Conservation (phyloP, 2,329 filamentous ascomycete genomes). For the Hypoxylon sp. region DNA sequence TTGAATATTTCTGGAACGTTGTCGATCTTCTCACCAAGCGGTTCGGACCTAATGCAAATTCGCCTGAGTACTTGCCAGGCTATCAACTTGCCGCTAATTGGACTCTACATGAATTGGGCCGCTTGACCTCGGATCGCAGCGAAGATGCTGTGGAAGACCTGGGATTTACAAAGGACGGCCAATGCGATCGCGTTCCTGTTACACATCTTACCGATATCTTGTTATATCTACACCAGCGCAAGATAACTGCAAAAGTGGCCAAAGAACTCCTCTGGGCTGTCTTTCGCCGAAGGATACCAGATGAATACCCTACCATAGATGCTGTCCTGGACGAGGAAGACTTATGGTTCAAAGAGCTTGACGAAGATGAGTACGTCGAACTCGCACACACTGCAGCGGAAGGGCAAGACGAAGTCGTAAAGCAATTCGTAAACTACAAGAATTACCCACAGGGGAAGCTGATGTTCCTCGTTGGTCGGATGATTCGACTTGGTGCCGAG, state of each 20-base stretch:
- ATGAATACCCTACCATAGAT: slow-evolving; percentile 55
- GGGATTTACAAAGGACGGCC: slow-evolving; percentile 60
- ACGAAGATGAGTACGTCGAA: slow-evolving; percentile 60
- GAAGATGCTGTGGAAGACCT: slow-evolving; percentile 51
- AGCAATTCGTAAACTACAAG: slow-evolving; percentile 60
- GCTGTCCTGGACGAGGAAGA: slow-evolving; percentile 61
- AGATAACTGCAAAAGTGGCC: slow-evolving; percentile 69
- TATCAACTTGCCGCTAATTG: slow-evolving; percentile 70
- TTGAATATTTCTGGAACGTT: slow-evolving; percentile 85
- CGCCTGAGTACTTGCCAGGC: slow-evolving; percentile 50
- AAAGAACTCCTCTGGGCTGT: slow-evolving; percentile 69
- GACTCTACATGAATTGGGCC: slow-evolving; percentile 82
- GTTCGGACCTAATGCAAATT: slow-evolving; percentile 39
- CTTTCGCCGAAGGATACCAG: slow-evolving; percentile 62
- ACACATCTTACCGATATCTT: slow-evolving; percentile 65
- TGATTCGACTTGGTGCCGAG: slow-evolving; percentile 67
- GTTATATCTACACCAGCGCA: slow-evolving; percentile 60
- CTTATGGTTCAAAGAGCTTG: slow-evolving; percentile 69
- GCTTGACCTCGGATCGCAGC: slow-evolving; percentile 67
- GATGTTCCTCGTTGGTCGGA: slow-evolving; percentile 71
- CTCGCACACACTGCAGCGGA: slow-evolving; percentile 61
- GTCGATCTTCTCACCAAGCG: slow-evolving; percentile 60
- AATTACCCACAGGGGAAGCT: slow-evolving; percentile 69
- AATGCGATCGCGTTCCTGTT: slow-evolving; percentile 62
- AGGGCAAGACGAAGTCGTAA: slow-evolving; percentile 62